Evolutionary conservation across 2,329 filamentous ascomycete species (phyloP).

Genomic region (Chrysosporium queenslandicum): DNA sequence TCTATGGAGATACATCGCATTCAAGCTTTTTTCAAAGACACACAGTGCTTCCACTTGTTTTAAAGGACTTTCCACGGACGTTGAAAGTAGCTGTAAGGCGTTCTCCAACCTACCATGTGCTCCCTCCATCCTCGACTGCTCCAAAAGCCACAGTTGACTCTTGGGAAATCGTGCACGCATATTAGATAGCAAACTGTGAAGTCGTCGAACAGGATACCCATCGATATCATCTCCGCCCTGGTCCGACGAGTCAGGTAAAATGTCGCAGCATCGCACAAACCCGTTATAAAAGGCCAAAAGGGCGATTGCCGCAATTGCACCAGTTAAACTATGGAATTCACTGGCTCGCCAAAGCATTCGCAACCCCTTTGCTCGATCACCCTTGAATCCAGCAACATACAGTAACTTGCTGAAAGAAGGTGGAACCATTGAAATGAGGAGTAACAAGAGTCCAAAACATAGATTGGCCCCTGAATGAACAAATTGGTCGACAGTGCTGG

Average conservation of each 20-base stretch:
- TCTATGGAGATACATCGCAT: constrained; percentile 66
- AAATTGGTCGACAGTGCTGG: constrained; percentile 71
- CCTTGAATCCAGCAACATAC: constrained; percentile 80
- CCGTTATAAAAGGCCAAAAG: constrained; percentile 82
- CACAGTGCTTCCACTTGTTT: constrained; percentile 80
- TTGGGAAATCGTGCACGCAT: constrained; percentile 74
- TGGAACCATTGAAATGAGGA: constrained; percentile 86
- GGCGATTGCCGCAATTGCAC: constrained; percentile 74
- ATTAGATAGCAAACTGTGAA: constrained; percentile 55
- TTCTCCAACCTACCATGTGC: constrained; percentile 56
- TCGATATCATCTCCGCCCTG: constrained; percentile 53
- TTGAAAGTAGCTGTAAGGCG: constrained; percentile 56
- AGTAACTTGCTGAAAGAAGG: constrained; percentile 81
- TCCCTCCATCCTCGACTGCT: constrained; percentile 69
- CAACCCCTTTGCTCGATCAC: constrained; percentile 73
- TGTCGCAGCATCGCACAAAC: constrained; percentile 76
- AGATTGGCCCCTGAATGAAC: constrained; percentile 81
- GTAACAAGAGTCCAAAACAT: constrained; percentile 75
- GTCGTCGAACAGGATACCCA: constrained; percentile 61
- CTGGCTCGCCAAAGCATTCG: constrained; percentile 85
- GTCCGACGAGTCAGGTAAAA: constrained; percentile 52
- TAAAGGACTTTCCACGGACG: constrained; percentile 57
- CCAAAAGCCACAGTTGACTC: constrained; percentile 74
- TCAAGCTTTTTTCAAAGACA: constrained; percentile 72
- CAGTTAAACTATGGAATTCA: constrained; percentile 77